Conservation (phyloP, 2,329 filamentous ascomycete species). For the Metarhizium sp. region DNA sequence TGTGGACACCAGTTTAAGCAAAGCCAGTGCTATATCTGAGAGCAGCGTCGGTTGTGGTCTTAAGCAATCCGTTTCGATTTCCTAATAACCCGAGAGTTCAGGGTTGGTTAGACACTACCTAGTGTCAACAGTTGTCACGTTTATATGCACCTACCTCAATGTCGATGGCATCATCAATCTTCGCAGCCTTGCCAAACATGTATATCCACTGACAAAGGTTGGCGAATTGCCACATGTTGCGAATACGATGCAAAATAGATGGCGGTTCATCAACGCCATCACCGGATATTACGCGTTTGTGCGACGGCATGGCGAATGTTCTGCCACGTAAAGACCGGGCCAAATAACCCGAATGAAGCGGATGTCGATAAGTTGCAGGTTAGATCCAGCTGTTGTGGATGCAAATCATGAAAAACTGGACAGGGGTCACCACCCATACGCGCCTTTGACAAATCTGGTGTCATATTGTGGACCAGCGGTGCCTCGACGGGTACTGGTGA, state of each 20-base stretch:
- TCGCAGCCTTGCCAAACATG: slow-evolving; percentile 80
- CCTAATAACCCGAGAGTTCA: slow-evolving; percentile 40
- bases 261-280: neutral
- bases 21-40: slow-evolving; percentile 70
- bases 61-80: slow-evolving; percentile 80
- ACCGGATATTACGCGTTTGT: slow-evolving; percentile 3
- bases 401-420: neutral
- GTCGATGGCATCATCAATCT: slow-evolving; percentile 80
- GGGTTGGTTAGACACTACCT: neutral
- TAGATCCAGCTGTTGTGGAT: neutral
- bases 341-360: neutral
- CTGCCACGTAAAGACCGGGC: neutral
- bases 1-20: slow-evolving; percentile 89
- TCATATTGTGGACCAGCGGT: neutral
- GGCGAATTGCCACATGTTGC: slow-evolving; percentile 94
- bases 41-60: slow-evolving; percentile 68
- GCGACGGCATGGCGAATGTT: slow-evolving; percentile 8
- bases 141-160: slow-evolving; percentile 59
- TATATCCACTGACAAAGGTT: slow-evolving; percentile 90
- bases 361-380: neutral
- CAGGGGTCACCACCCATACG: neutral
- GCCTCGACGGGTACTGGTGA: too few relatives aligned
- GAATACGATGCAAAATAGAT: slow-evolving; percentile 53
- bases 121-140: neutral
- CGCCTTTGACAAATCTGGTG: neutral